Evolutionary conservation across 2,329 filamentous ascomycete species (phyloP), one percentile per base, ranked within the genome.

Genomic region (Metarhizium humberi): DNA sequence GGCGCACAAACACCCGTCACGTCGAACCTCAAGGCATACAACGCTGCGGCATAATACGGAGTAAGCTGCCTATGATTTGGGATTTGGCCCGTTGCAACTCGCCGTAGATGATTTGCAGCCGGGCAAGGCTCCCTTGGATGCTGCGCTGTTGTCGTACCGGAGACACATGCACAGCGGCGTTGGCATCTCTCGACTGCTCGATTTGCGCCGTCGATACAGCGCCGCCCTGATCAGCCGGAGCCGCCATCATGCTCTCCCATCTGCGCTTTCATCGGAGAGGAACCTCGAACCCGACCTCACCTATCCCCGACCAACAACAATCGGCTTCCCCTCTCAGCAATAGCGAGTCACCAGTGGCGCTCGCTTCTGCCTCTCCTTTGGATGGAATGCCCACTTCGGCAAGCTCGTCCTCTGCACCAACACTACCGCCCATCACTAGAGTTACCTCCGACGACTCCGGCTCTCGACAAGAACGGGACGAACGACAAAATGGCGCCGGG

Each of bases 221-320:
- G 46, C 38, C 30, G 46, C n/a, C 43, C 30, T 34, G 40, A 36
- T 34, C 42, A 40, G 20, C 38, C 18, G 46, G 50, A 40, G 45
- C 45, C 14, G 48, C 10, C 40, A 45, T 47, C 13, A 79, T 80
- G 77, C 71, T 79, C 53, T 78, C 77, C 60, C 75, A 78, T 67
- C 73, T 82, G 50, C 78, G 79, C 63, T 82, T 83, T 68, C 80
- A 82, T 63, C 77, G 80, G 62, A 77, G 79, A 63, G 78, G 73
- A 50, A 74, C 75, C 61, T 82, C 79, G 55, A 80, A 76, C 69
- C 79, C 80, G 58, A 72, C 75, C 29, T 81, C 80, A 38, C 79
- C 80, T 5, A 65, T 73, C 30, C 72, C 75, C 53, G 78, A 82
- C 55, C 75, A 74, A 55, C 64, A 72, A 43, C 76, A 46, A 3